Base-by-base conservation (phyloP, 805 yeast species). In the Diddensiella transvaalensis region DNA sequence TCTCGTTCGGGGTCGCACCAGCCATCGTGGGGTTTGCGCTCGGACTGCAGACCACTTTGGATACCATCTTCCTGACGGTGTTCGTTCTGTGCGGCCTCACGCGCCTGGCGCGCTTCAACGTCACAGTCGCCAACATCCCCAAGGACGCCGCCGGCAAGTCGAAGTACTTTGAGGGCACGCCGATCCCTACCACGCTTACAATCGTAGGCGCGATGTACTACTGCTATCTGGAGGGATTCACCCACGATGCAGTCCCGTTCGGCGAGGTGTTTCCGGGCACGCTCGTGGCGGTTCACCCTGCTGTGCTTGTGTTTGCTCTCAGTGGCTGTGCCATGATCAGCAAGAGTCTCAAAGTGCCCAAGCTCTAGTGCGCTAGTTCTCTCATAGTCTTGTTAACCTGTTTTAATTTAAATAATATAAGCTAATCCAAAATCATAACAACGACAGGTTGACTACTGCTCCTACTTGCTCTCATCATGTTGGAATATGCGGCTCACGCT, bases 1-100 rank as follows among this genome's bases (percentile, higher is more conserved):
- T 91, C 32, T 87, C 96, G 10, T 93, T 93, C 65, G 95, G 97
- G 53, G 96, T 91, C 29, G 90, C 96, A 1, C 99, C 99, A 1
- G 96, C 96, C 3, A 76, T 88, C 13, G 83, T 87, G 65, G 99
- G 95, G 3, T 93, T 89, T 66, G 81, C 90, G 40, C 79, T 90
- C 62, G 99, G 99, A 3, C 80, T 90, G 64, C 87, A 87, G 61
- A 73, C 96, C 3, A 85, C 95, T 0, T 63, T 82, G 13, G 99
- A 93, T 64, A 85, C 83, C 2, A 72, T 87, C 50, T 63, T 86
- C 19, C 76, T 93, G 52, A 76, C 87, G 2, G 86, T 79, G 66
- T 89, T 95, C 74, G 96, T 91, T 1, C 75, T 91, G 47, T 90
- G 98, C 69, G 98, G 98, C 0, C 76, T 93, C 59, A 83, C 96